Conservation (phyloP, 805 yeast genomes). For the Cyberlindnera meyerae region DNA sequence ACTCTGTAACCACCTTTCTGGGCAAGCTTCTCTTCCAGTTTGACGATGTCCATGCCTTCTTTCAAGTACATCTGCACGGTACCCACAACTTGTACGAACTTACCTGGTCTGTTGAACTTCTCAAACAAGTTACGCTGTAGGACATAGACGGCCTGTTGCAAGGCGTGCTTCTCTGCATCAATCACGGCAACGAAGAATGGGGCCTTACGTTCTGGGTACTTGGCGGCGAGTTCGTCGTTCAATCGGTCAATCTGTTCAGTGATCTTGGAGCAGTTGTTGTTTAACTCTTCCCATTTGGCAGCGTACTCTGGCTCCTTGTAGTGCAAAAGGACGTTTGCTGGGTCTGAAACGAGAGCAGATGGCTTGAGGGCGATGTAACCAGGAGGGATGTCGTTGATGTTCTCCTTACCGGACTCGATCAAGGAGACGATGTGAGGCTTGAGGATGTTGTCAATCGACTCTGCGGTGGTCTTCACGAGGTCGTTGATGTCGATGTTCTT, state of each 20-base stretch:
- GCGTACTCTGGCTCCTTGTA: slow-evolving; percentile 49
- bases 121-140: slow-evolving; percentile 77
- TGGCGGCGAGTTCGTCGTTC: slow-evolving; percentile 42
- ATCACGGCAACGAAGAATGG: slow-evolving; percentile 76
- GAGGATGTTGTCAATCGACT: slow-evolving; percentile 62
- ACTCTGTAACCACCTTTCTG: slow-evolving; percentile 54
- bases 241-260: slow-evolving; percentile 51
- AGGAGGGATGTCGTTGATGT: slow-evolving; percentile 70
- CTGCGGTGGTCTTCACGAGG: slow-evolving; percentile 59
- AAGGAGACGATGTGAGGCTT: slow-evolving; percentile 66
- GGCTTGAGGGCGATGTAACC: slow-evolving; percentile 94
- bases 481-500: slow-evolving; percentile 51
- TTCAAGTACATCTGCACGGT: slow-evolving; percentile 90
- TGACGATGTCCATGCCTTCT: slow-evolving; percentile 58
- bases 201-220: slow-evolving; percentile 59
- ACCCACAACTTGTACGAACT: slow-evolving; percentile 70
- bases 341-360: slow-evolving; percentile 77
- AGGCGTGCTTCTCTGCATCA: slow-evolving; percentile 87
- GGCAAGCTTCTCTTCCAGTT: slow-evolving; percentile 63
- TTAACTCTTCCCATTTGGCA: slow-evolving; percentile 51
- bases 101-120: slow-evolving; percentile 57
- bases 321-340: slow-evolving; percentile 66
- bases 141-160: slow-evolving; percentile 89
- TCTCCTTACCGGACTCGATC: slow-evolving; percentile 37
- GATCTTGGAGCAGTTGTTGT: slow-evolving; percentile 60